Percentiles rank a stretch among this genome's conserved stretches.
Evolutionary conservation across 73 alveolate species (phyloP).

Genomic region (Symbiodinium pilosum): DNA sequence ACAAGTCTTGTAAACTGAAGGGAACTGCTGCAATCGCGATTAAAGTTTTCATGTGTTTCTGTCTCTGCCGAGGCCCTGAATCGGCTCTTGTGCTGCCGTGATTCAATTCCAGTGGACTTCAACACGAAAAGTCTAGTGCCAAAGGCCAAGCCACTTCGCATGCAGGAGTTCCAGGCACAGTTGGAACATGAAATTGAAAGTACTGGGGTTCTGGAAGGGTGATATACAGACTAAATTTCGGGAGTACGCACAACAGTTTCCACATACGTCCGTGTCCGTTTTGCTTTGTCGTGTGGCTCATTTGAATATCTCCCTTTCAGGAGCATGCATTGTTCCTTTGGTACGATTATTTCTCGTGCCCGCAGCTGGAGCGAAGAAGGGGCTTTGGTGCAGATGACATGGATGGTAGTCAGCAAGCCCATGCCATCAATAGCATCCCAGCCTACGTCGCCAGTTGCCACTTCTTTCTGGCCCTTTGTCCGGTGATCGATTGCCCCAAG

Average conservation of each 20-base stretch:
- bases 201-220: too few relatives aligned
- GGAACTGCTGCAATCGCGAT: too few relatives aligned
- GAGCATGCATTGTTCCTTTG: neutral
- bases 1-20: too few relatives aligned
- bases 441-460: neutral
- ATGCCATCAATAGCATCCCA: neutral
- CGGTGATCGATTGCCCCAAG: neutral
- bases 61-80: too few relatives aligned
- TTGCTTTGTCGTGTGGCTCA: too few relatives aligned
- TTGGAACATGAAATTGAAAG: too few relatives aligned
- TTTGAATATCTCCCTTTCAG: too few relatives aligned
- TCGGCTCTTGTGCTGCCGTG: neutral
- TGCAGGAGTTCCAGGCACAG: neutral
- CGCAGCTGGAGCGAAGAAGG: neutral
- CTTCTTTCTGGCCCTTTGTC: neutral
- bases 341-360: neutral
- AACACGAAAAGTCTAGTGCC: neutral
- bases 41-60: too few relatives aligned
- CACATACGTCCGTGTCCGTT: too few relatives aligned
- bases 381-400: neutral
- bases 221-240: too few relatives aligned
- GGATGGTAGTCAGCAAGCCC: neutral
- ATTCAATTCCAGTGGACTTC: neutral
- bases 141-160: slow-evolving; percentile 8
- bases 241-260: too few relatives aligned